A percentile compares a stretch with the other conserved stretches of the same genome.
Conservation (phyloP, 148 eudicot genomes). For the Vaccinium myrtillus region DNA sequence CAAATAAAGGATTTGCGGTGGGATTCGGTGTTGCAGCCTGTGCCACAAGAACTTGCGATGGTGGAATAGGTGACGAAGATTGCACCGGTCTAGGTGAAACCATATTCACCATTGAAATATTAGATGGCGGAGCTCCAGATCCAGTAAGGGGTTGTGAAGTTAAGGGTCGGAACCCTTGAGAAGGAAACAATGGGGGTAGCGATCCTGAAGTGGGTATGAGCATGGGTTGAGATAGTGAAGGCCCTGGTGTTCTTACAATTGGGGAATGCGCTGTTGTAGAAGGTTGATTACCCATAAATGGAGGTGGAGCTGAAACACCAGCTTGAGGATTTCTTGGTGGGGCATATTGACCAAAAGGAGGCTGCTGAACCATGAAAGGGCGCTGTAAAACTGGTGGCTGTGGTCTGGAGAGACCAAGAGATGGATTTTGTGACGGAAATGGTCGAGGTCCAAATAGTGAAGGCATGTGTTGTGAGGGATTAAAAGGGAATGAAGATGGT, state of each 20-base stretch:
- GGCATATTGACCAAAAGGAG: conserved; percentile 42
- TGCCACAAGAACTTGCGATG: conserved; percentile 22
- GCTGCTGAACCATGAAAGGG: conserved; percentile 32
- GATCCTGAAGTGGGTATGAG: conserved; percentile 19
- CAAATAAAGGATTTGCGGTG: conserved; percentile 26
- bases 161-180: conserved; percentile 17
- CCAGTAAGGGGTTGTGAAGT: conserved; percentile 15
- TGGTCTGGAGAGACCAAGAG: conserved; percentile 35
- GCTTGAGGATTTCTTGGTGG: conserved; percentile 43
- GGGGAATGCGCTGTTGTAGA: conserved; percentile 27
- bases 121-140: conserved; percentile 14
- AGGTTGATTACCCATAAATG: conserved; percentile 32
- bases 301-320: conserved; percentile 29
- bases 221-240: conserved; percentile 22
- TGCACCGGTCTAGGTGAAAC: conserved; percentile 33
- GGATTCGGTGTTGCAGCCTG: conserved; percentile 17
- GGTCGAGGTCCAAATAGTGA: conserved; percentile 46
- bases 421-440: conserved; percentile 36
- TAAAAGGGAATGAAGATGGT: conserved; percentile 38
- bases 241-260: conserved; percentile 18
- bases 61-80: conserved; percentile 30
- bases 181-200: conserved; percentile 23
- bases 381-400: conserved; percentile 47
- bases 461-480: conserved; percentile 33
- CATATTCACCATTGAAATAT: background rate